Evolutionary conservation across 495 filamentous ascomycete genomes (phyloP).

Genomic region (Amphirosellinia nigrospora): DNA sequence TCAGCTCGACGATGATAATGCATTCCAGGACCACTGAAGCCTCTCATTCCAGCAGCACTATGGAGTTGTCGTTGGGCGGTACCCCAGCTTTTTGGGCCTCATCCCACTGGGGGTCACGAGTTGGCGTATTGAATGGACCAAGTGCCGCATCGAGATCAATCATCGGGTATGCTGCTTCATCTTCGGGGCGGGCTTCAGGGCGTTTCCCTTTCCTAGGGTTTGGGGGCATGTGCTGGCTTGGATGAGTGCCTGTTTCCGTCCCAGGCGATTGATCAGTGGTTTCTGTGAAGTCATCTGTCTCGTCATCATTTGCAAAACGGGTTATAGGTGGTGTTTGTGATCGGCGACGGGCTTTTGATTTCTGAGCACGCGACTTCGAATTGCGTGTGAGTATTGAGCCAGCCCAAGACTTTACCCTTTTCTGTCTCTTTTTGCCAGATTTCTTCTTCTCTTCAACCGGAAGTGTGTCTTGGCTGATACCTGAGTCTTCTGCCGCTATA

Average conservation of each 20-base stretch:
- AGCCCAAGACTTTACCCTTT: conserved; percentile 83
- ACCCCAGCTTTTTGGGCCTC: conserved; percentile 62
- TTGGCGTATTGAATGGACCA: conserved; percentile 86
- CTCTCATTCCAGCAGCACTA: conserved; percentile 78
- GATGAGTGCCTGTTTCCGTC: conserved; percentile 14
- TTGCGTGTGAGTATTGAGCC: conserved; percentile 77
- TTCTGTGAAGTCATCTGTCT: conserved; percentile 27
- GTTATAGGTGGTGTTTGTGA: conserved; percentile 49
- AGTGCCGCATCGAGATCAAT: conserved; percentile 97
- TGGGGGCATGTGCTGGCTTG: background rate
- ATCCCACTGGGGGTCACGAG: conserved; percentile 63
- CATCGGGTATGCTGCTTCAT: conserved; percentile 72
- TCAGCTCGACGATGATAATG: conserved; percentile 91
- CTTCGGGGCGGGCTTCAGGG: conserved; percentile 41
- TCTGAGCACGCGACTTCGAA: conserved; percentile 51
- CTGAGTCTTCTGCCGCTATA: background rate
- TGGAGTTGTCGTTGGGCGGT: conserved; percentile 77
- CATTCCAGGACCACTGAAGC: conserved; percentile 81
- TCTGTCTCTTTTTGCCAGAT: conserved; percentile 66
- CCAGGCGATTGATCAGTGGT: conserved; percentile 35
- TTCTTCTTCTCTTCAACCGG: conserved; percentile 50
- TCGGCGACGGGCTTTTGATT: conserved; percentile 44
- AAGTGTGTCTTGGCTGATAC: conserved; percentile 1
- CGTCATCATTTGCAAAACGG: conserved; percentile 29
- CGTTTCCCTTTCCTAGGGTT: conserved; percentile 7